These are phyloP conservation scores for Mortierella sp. DNA, from an alignment of 371 early-diverging fungal species.

Conservation along the genomic window DNA sequence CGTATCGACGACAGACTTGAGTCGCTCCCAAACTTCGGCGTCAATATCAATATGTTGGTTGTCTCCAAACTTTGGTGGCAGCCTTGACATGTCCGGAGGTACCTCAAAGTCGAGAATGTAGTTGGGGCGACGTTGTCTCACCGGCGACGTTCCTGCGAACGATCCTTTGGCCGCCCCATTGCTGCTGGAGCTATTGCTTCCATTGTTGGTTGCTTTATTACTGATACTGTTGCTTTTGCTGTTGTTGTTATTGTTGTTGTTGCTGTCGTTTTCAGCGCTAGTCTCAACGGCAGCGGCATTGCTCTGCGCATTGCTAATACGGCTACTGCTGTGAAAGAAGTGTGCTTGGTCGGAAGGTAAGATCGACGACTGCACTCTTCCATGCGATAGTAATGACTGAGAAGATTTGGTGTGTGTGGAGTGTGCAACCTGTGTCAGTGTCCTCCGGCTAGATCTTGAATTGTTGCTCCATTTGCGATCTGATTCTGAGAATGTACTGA, in stretches of 20 bases:
- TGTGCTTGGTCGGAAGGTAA: neutral
- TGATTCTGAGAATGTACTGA: neutral
- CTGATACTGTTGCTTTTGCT: no score
- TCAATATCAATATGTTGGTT: conserved; percentile 77
- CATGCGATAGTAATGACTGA: conserved; percentile 6
- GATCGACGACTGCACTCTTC: conserved; percentile 3
- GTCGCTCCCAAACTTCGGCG: conserved; percentile 67
- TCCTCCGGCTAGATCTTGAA: conserved; percentile 6
- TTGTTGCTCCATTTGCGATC: neutral
- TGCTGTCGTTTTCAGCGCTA: neutral
- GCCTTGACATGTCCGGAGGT: conserved; percentile 59
- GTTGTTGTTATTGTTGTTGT: neutral
- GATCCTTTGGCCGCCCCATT: conserved; percentile 12
- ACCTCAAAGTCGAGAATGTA: conserved; percentile 52
- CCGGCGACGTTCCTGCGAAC: conserved; percentile 13
- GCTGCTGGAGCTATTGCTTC: neutral
- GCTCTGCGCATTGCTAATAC: neutral
- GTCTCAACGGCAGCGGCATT: conserved; percentile 9
- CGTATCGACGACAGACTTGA: conserved; percentile 68
- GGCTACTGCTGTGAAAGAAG: neutral
- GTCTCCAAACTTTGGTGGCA: conserved; percentile 76
- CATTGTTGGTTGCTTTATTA: neutral
- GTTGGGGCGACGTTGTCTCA: conserved; percentile 43
- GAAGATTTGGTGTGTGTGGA: conserved; percentile 1
- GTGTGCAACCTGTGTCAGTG: conserved; percentile 3